A percentile compares a stretch with the other conserved stretches of the same genome.
Conservation (phyloP, 208 protist genomes). For the Crithidia thermophila region DNA sequence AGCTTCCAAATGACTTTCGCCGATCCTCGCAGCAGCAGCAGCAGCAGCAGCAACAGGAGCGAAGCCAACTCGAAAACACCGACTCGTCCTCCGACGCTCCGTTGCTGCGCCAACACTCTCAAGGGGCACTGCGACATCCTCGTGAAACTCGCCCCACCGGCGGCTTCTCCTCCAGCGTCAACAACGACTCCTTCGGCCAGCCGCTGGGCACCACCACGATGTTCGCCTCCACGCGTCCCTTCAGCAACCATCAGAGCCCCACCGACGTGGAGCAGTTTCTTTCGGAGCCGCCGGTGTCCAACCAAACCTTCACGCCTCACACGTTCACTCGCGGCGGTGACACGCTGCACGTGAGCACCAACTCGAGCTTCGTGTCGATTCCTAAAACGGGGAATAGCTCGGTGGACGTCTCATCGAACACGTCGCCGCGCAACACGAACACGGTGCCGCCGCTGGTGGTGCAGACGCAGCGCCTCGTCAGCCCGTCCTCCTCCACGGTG, state of each 20-base stretch:
- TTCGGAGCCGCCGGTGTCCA: slow-evolving; percentile 13
- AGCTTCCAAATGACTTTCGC: background rate
- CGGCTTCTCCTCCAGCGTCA: slow-evolving; percentile 5
- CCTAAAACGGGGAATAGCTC: slow-evolving; percentile 7
- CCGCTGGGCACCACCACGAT: slow-evolving; percentile 29
- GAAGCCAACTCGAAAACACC: background rate
- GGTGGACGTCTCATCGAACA: slow-evolving; percentile 6
- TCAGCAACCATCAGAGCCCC: slow-evolving; percentile 19
- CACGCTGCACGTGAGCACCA: slow-evolving; percentile 19
- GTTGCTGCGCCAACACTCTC: background rate
- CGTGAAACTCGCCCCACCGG: background rate
- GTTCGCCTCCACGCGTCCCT: slow-evolving; percentile 46
- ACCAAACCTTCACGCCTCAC: slow-evolving; percentile 12
- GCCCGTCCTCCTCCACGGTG: background rate
- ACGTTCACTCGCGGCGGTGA: background rate
- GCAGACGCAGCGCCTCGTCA: slow-evolving; percentile 1
- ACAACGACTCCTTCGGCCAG: slow-evolving; percentile 53
- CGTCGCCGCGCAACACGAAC: background rate
- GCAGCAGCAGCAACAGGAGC: no score
- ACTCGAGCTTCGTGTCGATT: slow-evolving; percentile 39
- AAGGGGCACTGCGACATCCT: background rate
- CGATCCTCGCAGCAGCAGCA: background rate
- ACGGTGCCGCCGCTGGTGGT: background rate
- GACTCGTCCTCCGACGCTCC: slow-evolving; percentile 1
- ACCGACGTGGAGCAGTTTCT: slow-evolving; percentile 47